Evolutionary conservation across 148 eudicot species (phyloP).

Genomic region (Heliosperma pusillum): DNA sequence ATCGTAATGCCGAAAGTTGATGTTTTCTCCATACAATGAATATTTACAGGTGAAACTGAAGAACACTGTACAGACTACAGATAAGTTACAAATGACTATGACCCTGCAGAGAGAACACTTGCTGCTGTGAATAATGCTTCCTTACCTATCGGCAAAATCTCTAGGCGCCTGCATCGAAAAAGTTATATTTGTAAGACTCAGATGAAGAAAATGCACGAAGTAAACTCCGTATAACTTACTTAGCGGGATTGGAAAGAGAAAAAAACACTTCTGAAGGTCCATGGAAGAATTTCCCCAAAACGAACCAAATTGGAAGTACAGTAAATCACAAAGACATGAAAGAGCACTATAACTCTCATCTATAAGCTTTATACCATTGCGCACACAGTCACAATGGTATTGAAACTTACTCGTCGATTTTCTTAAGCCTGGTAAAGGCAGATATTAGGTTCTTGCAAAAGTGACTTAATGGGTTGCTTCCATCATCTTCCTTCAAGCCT

Average conservation of each 20-base stretch:
- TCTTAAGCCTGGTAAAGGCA: constrained; percentile 57
- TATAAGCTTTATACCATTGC: neutral
- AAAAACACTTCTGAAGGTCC: too few relatives aligned
- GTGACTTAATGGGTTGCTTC: constrained; percentile 38
- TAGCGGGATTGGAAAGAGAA: too few relatives aligned
- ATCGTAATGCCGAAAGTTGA: neutral
- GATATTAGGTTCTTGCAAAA: constrained; percentile 54
- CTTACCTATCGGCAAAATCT: constrained; percentile 53
- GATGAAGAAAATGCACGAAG: neutral
- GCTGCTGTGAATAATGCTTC: constrained; percentile 82
- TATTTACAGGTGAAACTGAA: neutral
- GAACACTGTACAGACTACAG: neutral
- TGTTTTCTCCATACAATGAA: neutral
- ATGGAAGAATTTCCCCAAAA: neutral
- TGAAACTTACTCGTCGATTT: constrained; percentile 47
- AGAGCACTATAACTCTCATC: neutral
- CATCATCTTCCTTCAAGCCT: constrained; percentile 32
- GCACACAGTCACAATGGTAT: neutral
- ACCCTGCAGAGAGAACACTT: constrained; percentile 44
- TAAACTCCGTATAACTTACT: neutral
- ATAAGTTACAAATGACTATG: constrained; percentile 22
- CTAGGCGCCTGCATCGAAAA: constrained; percentile 42
- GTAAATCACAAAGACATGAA: neutral
- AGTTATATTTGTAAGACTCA: too few relatives aligned
- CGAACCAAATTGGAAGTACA: neutral